These are phyloP conservation scores for Cladorrhinum samala DNA, from an alignment of 495 filamentous ascomycete genomes.

Conservation along the genomic window DNA sequence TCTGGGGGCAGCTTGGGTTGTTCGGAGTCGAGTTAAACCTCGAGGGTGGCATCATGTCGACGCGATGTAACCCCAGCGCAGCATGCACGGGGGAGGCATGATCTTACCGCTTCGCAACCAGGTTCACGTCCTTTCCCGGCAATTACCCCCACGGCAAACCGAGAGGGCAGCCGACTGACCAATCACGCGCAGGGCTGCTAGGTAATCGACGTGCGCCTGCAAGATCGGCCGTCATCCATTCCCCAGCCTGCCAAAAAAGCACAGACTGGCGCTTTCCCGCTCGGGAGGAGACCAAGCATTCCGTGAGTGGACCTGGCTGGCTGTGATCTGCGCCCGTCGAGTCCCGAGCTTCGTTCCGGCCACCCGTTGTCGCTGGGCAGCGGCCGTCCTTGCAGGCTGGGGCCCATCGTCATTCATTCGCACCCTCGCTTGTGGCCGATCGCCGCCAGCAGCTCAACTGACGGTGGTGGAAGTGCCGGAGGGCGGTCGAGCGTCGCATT, in stretches of 20 bases:
- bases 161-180: background rate
- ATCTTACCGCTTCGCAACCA: background rate
- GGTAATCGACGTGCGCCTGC: background rate
- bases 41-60: slow-evolving; percentile 3
- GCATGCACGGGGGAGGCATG: slow-evolving; percentile 4
- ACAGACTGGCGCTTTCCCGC: background rate
- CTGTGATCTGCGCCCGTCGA: background rate
- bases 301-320: background rate
- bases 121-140: background rate
- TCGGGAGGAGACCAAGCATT: background rate
- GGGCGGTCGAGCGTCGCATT: slow-evolving; percentile 10
- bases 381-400: background rate
- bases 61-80: slow-evolving; percentile 13
- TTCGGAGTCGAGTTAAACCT: background rate
- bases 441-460: slow-evolving; percentile 15
- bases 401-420: background rate
- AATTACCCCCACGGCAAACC: background rate
- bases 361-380: background rate
- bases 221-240: background rate
- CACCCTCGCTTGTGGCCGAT: slow-evolving; percentile 16
- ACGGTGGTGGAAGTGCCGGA: slow-evolving; percentile 26
- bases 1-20: background rate
- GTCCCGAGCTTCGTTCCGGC: no score
- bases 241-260: background rate
- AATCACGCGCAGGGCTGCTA: slow-evolving; percentile 4